Conservation (phyloP, 805 yeast species). For the Hanseniaspora nectarophila region DNA sequence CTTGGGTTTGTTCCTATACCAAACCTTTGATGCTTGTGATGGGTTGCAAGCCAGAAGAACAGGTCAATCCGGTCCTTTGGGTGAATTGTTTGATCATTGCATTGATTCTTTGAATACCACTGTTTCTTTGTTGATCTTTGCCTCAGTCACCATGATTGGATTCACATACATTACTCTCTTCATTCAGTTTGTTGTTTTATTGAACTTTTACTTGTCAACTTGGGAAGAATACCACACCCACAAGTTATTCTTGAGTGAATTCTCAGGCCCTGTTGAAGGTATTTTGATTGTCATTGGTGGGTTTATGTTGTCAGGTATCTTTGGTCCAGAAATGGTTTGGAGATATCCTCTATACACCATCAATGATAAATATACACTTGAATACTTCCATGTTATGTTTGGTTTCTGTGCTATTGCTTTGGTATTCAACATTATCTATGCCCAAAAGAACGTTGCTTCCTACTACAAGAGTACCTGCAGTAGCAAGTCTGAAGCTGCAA, state of each 20-base stretch:
- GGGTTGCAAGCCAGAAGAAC: slow-evolving; percentile 92
- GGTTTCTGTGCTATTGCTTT: slow-evolving; percentile 49
- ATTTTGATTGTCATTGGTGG: slow-evolving; percentile 49
- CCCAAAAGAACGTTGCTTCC: slow-evolving; percentile 46
- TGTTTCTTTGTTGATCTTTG: slow-evolving; percentile 60
- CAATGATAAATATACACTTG: slow-evolving; percentile 28
- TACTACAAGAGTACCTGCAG: slow-evolving; percentile 33
- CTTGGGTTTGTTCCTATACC: slow-evolving; percentile 74
- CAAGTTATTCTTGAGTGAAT: slow-evolving; percentile 57
- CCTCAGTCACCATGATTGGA: slow-evolving; percentile 68
- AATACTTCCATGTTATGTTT: slow-evolving; percentile 36
- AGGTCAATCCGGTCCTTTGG: slow-evolving; percentile 88
- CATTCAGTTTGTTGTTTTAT: slow-evolving; percentile 60
- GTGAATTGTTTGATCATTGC: slow-evolving; percentile 90
- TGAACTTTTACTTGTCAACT: slow-evolving; percentile 77
- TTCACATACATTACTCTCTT: slow-evolving; percentile 48
- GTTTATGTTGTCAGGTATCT: slow-evolving; percentile 50
- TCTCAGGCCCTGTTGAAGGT: slow-evolving; percentile 95
- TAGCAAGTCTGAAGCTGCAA: slow-evolving; percentile 23
- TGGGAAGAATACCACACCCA: slow-evolving; percentile 96
- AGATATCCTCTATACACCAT: slow-evolving; percentile 29
- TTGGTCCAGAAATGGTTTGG: slow-evolving; percentile 61
- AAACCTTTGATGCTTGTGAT: slow-evolving; percentile 92
- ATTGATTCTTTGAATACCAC: slow-evolving; percentile 67
- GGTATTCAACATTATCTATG: slow-evolving; percentile 56